phyloP scores from a whole-genome alignment of 1,284 basidiomycete genomes.

The Leccinum pachyderme region DNA sequence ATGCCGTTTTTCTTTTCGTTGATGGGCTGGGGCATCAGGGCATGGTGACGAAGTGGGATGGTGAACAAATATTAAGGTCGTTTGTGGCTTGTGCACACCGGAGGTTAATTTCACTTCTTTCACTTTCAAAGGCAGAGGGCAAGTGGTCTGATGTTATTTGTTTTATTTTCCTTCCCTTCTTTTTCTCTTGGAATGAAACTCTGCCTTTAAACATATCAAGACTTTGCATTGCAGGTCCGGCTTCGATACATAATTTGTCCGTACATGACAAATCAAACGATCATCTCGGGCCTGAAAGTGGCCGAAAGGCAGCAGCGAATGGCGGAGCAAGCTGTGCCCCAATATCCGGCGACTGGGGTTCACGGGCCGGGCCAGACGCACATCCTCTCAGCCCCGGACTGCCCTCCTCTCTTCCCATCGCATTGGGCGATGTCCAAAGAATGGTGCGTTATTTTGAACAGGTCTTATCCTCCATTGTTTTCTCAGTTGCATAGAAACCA shows the following conservation, averaged over 20 bases:
- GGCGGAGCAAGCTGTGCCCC: too few species aligned
- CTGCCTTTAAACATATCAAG: not conserved
- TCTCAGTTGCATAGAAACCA: too few species aligned
- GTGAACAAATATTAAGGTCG: not conserved
- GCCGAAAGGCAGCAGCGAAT: too few species aligned
- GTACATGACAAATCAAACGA: not conserved
- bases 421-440: too few species aligned
- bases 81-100: not conserved
- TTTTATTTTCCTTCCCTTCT: not conserved
- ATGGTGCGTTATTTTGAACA: too few species aligned
- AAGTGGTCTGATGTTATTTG: not conserved
- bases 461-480: too few species aligned
- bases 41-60: slow-evolving; percentile 17
- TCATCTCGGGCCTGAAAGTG: too few species aligned
- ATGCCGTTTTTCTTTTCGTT: slow-evolving; percentile 70
- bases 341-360: too few species aligned
- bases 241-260: not conserved
- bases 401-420: too few species aligned
- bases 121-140: not conserved
- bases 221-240: not conserved
- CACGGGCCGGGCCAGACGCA: too few species aligned
- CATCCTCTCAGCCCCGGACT: too few species aligned
- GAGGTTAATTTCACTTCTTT: not conserved
- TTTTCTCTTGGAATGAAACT: not conserved
- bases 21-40: slow-evolving; percentile 61